Percentiles rank a stretch among this genome's conserved stretches.
Conservation (phyloP, 1,139 yeast genomes). For the Hansenula lynferdii region DNA sequence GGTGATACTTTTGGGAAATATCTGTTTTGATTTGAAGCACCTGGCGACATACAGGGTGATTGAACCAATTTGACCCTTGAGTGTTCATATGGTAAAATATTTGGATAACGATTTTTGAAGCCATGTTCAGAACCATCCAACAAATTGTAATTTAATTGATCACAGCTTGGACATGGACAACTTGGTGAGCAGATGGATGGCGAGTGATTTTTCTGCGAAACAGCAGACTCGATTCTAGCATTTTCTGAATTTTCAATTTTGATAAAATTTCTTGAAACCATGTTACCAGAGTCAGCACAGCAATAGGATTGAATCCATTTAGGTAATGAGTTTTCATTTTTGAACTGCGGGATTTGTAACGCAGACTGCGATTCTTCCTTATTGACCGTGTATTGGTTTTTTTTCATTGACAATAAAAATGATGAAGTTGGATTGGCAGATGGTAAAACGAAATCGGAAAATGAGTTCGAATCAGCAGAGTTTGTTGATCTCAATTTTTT, state of each 20-base stretch:
- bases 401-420: slow-evolving; percentile 19
- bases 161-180: slow-evolving; percentile 13
- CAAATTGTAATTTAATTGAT: slow-evolving; percentile 9
- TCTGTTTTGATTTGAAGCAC: slow-evolving; percentile 13
- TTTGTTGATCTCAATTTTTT: slow-evolving; percentile 9
- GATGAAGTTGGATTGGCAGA: slow-evolving; percentile 19
- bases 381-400: slow-evolving; percentile 7
- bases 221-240: slow-evolving; percentile 35
- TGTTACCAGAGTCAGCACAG: slow-evolving; percentile 28
- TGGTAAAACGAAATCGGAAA: slow-evolving; percentile 19
- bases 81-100: slow-evolving; percentile 79
- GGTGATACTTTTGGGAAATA: slow-evolving; percentile 4
- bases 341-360: slow-evolving; percentile 19
- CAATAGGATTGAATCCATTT: slow-evolving; percentile 40
- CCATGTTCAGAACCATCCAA: slow-evolving; percentile 23
- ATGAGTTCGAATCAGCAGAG: slow-evolving; percentile 8
- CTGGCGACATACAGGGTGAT: slow-evolving; percentile 26
- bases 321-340: slow-evolving; percentile 32
- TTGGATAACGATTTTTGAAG: slow-evolving; percentile 70
- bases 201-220: slow-evolving; percentile 22
- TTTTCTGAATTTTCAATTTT: slow-evolving; percentile 49
- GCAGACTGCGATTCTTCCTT: slow-evolving; percentile 2
- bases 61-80: slow-evolving; percentile 57
- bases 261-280: slow-evolving; percentile 36
- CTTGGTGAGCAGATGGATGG: slow-evolving; percentile 16